These are phyloP conservation scores for Paracoccidioides brasiliensis DNA, from an alignment of 2,329 filamentous ascomycete genomes.

Conservation along the genomic window DNA sequence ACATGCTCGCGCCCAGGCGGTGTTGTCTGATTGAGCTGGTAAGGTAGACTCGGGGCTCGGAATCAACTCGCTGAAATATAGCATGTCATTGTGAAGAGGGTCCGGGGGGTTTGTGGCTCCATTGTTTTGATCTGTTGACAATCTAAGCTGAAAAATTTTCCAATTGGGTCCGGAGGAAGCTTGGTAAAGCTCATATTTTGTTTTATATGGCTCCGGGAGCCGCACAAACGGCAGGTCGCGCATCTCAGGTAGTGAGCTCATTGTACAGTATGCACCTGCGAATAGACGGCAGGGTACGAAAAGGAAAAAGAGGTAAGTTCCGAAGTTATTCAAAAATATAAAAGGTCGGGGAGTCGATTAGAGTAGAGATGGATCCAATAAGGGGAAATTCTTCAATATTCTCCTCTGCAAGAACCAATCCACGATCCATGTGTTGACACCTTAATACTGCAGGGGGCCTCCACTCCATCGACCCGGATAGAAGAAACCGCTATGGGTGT, in stretches of 20 bases:
- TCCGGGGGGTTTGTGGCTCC: constrained; percentile 12
- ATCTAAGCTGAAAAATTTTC: constrained; percentile 11
- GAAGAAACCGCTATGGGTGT: not conserved
- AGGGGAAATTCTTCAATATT: too few species aligned
- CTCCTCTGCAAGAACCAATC: too few species aligned
- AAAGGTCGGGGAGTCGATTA: not conserved
- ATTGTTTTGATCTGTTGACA: constrained; percentile 12
- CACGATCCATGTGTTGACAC: too few species aligned
- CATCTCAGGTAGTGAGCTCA: constrained; percentile 4
- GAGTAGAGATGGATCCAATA: not conserved
- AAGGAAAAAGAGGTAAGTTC: not conserved
- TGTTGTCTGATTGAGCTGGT: constrained; percentile 23
- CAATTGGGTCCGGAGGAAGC: constrained; percentile 8
- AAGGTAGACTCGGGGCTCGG: constrained; percentile 12
- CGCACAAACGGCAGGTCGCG: constrained; percentile 11
- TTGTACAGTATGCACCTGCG: not conserved
- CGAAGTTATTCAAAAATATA: not conserved
- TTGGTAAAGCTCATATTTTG: constrained; percentile 12
- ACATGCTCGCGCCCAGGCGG: constrained; percentile 25
- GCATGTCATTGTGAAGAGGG: constrained; percentile 18
- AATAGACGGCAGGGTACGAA: not conserved
- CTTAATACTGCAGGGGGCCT: too few species aligned
- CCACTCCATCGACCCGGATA: too few species aligned
- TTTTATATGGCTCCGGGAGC: constrained; percentile 14
- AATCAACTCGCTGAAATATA: constrained; percentile 20